phyloP scores from a whole-genome alignment of 2,329 filamentous ascomycete species.

The Colletotrichum navitas region DNA sequence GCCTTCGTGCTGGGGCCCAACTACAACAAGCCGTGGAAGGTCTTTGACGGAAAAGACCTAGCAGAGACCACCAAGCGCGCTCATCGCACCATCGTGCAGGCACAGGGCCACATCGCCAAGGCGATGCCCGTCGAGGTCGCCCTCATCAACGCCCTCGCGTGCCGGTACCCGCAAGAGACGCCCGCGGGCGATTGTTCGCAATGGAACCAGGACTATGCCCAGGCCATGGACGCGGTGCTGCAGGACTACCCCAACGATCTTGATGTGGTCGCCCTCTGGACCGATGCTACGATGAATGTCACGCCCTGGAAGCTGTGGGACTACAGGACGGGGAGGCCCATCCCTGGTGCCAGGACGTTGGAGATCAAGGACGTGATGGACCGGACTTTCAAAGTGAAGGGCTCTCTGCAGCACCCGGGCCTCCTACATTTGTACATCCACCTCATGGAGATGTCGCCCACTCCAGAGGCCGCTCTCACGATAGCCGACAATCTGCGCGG shows the following conservation, averaged over 20 bases:
- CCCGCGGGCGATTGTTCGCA: conserved; percentile 62
- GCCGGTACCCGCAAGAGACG: conserved; percentile 69
- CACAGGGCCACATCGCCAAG: conserved; percentile 52
- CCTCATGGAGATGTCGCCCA: conserved; percentile 80
- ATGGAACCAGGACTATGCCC: conserved; percentile 69
- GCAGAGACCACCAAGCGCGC: conserved; percentile 62
- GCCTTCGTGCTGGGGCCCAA: conserved; percentile 82
- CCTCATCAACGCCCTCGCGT: conserved; percentile 72
- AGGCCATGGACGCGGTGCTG: conserved; percentile 56
- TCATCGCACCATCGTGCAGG: conserved; percentile 59
- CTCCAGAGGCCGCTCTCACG: conserved; percentile 72
- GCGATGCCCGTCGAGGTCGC: conserved; percentile 68
- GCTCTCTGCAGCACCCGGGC: conserved; percentile 72
- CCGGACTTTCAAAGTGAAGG: conserved; percentile 62
- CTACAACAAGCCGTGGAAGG: conserved; percentile 81
- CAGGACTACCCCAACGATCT: conserved; percentile 55
- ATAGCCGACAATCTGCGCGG: conserved; percentile 72
- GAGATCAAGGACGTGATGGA: conserved; percentile 52
- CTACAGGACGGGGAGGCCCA: conserved; percentile 48
- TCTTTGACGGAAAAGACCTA: conserved; percentile 74
- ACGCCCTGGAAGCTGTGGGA: conserved; percentile 62
- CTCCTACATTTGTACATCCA: conserved; percentile 83
- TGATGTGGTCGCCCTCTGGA: conserved; percentile 54
- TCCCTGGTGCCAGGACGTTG: conserved; percentile 42
- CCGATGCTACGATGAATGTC: conserved; percentile 62